phyloP scores from a whole-genome alignment of 495 filamentous ascomycete species.

The Pseudoneurospora amorphoporcata region DNA sequence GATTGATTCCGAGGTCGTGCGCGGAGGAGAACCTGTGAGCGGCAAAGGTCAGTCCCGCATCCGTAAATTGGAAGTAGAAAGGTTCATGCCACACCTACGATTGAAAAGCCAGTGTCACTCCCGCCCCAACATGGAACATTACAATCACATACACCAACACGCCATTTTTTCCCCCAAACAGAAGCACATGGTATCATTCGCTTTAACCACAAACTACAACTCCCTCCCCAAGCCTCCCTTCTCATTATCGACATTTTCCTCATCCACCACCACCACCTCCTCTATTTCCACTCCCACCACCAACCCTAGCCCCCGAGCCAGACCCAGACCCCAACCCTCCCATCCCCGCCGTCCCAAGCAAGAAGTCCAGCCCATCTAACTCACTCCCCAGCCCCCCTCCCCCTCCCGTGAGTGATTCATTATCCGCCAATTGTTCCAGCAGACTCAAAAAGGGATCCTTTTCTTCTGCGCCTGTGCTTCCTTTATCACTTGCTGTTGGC shows the following conservation, averaged over 20 bases:
- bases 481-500: conserved; percentile 30
- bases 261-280: background rate
- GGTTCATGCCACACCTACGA: background rate
- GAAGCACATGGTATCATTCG: background rate
- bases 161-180: background rate
- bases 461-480: conserved; percentile 39
- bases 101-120: background rate
- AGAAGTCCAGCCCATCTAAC: conserved; percentile 49
- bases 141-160: background rate
- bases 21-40: background rate
- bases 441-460: conserved; percentile 73
- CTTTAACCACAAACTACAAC: background rate
- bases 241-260: background rate
- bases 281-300: background rate
- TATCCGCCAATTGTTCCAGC: conserved; percentile 71
- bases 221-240: background rate
- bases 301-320: background rate
- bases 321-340: background rate
- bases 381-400: conserved; percentile 45
- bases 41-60: background rate
- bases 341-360: conserved; percentile 26
- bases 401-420: conserved; percentile 39
- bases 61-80: background rate
- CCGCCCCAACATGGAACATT: background rate
- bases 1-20: background rate